phyloP scores from a whole-genome alignment of 2,329 filamentous ascomycete genomes.

The Amphichorda felina region DNA sequence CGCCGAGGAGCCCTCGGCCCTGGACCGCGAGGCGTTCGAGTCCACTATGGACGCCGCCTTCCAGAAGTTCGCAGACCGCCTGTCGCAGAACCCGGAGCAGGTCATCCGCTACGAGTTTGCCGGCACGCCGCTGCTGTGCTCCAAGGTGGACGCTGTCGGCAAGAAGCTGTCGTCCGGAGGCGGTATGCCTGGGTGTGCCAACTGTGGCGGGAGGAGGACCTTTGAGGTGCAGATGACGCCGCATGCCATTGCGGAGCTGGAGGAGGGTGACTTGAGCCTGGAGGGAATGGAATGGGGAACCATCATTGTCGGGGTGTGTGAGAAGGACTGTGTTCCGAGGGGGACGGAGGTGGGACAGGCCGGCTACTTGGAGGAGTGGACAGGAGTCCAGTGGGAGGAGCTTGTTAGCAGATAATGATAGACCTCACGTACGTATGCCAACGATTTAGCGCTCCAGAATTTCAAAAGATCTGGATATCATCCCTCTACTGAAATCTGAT shows the following conservation, averaged over 20 bases:
- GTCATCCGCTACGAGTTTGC: constrained; percentile 70
- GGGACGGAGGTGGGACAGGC: constrained; percentile 48
- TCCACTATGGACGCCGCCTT: constrained; percentile 64
- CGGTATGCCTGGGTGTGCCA: constrained; percentile 62
- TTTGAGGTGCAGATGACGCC: constrained; percentile 93
- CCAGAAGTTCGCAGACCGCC: constrained; percentile 67
- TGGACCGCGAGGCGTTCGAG: constrained; percentile 64
- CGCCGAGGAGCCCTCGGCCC: constrained; percentile 26
- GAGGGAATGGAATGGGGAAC: constrained; percentile 99
- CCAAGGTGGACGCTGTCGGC: constrained; percentile 63
- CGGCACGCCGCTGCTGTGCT: constrained; percentile 68
- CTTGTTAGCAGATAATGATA: constrained; percentile 27
- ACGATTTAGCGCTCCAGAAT: no score
- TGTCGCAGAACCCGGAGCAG: constrained; percentile 73
- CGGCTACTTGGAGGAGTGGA: constrained; percentile 89
- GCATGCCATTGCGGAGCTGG: constrained; percentile 79
- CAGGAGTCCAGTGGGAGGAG: constrained; percentile 98
- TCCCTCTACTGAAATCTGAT: constrained; percentile 7
- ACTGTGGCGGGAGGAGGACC: constrained; percentile 62
- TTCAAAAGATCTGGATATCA: constrained; percentile 1
- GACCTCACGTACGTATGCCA: no score
- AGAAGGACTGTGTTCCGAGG: constrained; percentile 58
- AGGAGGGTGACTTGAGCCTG: constrained; percentile 58
- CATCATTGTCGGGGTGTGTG: constrained; percentile 76
- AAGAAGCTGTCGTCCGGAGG: constrained; percentile 37